Evolutionary conservation across 108 stramenopile genomes (phyloP).

Genomic region (Tribonema minus): DNA sequence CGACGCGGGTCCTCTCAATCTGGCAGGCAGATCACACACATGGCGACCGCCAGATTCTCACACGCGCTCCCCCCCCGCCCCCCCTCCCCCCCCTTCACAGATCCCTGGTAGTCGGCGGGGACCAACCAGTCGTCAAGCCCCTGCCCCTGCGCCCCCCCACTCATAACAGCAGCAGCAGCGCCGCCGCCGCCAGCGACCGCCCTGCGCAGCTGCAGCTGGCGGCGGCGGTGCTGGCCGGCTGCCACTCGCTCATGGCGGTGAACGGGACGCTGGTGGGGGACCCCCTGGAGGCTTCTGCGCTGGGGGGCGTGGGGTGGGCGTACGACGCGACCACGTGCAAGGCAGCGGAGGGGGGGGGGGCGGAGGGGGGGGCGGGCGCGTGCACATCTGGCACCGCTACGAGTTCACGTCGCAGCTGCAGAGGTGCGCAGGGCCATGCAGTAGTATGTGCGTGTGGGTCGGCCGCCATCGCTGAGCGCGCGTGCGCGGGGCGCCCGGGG

Average conservation of each 20-base stretch:
- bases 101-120: too few relatives aligned
- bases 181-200: neutral
- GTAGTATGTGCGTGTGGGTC: too few relatives aligned
- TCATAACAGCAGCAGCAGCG: neutral
- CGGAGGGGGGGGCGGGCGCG: conserved; percentile 6
- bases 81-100: too few relatives aligned
- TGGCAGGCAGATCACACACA: too few relatives aligned
- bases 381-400: conserved; percentile 63
- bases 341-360: neutral
- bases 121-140: too few relatives aligned
- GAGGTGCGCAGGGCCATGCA: too few relatives aligned
- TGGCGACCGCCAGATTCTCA: too few relatives aligned
- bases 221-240: conserved; percentile 69
- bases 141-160: too few relatives aligned
- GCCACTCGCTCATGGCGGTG: conserved; percentile 50
- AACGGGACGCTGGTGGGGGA: conserved; percentile 49
- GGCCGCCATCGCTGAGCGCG: too few relatives aligned
- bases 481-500: too few relatives aligned
- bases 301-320: conserved; percentile 49
- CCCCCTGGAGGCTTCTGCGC: conserved; percentile 48
- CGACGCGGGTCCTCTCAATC: too few relatives aligned
- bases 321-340: conserved; percentile 12
- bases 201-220: neutral
- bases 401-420: conserved; percentile 80
- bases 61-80: too few relatives aligned